Evolutionary conservation across 2,329 filamentous ascomycete genomes (phyloP).

Genomic region (Calonectria hawksworthii): DNA sequence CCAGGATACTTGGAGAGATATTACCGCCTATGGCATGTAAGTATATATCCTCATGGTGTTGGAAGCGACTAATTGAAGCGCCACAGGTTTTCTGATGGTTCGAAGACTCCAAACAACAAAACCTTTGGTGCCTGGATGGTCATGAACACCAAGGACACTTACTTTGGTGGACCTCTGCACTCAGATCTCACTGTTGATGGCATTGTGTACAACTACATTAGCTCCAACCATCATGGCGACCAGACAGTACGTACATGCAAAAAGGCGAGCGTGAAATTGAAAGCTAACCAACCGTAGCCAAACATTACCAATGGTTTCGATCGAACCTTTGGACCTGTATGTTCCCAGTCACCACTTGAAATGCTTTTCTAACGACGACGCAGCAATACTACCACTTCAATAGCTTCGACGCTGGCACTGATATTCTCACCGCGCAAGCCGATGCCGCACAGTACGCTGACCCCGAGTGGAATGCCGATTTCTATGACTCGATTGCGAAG

Average conservation of each 20-base stretch:
- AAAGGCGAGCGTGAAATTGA: background rate
- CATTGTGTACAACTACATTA: slow-evolving; percentile 75
- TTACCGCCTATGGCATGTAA: slow-evolving; percentile 67
- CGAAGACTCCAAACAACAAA: slow-evolving; percentile 61
- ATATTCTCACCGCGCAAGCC: slow-evolving; percentile 62
- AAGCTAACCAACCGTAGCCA: slow-evolving; percentile 51
- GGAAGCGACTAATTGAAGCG: slow-evolving; percentile 13
- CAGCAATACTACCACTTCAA: slow-evolving; percentile 74
- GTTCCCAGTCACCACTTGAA: background rate
- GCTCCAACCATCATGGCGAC: slow-evolving; percentile 74
- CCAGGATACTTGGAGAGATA: slow-evolving; percentile 69
- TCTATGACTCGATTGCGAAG: slow-evolving; percentile 74
- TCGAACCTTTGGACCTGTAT: slow-evolving; percentile 71
- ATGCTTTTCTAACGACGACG: slow-evolving; percentile 5
- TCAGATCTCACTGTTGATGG: slow-evolving; percentile 75
- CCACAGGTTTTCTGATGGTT: slow-evolving; percentile 51
- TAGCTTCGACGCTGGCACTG: slow-evolving; percentile 59
- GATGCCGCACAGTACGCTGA: slow-evolving; percentile 68
- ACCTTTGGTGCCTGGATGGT: slow-evolving; percentile 74
- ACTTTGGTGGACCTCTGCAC: slow-evolving; percentile 73
- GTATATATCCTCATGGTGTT: background rate
- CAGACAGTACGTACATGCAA: slow-evolving; percentile 54
- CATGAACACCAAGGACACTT: slow-evolving; percentile 75
- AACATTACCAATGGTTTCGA: slow-evolving; percentile 77
- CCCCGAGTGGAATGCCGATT: slow-evolving; percentile 68